These are phyloP conservation scores for Willaertia magna DNA, from an alignment of 208 protist species.

Conservation along the genomic window DNA sequence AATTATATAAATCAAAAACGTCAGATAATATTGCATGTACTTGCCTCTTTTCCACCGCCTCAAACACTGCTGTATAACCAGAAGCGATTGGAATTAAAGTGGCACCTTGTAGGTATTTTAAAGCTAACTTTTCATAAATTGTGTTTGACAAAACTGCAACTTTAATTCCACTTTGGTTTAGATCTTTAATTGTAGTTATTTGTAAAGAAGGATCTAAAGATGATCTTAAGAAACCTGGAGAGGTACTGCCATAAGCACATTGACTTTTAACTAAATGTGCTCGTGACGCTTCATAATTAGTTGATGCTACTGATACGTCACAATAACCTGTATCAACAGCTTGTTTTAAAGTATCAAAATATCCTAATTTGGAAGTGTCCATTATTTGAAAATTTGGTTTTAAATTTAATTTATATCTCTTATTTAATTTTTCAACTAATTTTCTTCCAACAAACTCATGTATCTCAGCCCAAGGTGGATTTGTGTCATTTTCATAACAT, in stretches of 20 bases:
- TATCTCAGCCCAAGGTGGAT: neutral
- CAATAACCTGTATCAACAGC: neutral
- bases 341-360: neutral
- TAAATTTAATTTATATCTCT: neutral
- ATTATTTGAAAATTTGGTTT: neutral
- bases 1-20: neutral
- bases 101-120: neutral
- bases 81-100: neutral
- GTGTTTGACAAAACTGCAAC: neutral
- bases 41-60: neutral
- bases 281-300: neutral
- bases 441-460: neutral
- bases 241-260: neutral
- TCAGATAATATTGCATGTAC: neutral
- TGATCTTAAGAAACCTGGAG: too few relatives aligned
- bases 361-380: neutral
- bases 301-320: neutral
- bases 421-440: neutral
- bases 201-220: too few relatives aligned
- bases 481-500: neutral
- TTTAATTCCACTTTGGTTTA: neutral
- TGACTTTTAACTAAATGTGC: neutral
- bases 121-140: neutral
- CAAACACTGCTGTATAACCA: neutral
- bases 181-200: too few relatives aligned